These are phyloP conservation scores for Podila horticola DNA, from an alignment of 192 early-diverging fungal genomes.

Conservation along the genomic window DNA sequence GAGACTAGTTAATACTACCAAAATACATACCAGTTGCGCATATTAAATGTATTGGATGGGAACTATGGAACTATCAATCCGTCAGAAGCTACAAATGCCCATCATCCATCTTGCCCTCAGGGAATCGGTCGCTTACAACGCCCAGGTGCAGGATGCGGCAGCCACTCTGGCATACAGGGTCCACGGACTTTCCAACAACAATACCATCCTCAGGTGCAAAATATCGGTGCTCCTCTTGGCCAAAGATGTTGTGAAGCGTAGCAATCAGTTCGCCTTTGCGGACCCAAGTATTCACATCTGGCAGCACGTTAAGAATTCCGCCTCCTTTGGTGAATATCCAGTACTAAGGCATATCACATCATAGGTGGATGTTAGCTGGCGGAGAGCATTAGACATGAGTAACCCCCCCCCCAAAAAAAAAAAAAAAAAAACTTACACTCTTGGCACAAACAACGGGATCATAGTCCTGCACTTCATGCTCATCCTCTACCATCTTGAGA, in stretches of 20 bases:
- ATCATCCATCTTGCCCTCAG: conserved; percentile 63
- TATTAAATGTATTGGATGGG: background rate
- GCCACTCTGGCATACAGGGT: conserved; percentile 89
- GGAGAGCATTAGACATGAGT: background rate
- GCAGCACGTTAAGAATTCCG: conserved; percentile 88
- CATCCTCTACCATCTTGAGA: conserved; percentile 70
- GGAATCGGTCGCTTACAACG: conserved; percentile 67
- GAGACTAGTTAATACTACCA: too few relatives aligned
- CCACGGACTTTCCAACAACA: conserved; percentile 85
- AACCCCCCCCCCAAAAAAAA: background rate
- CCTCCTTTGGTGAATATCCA: conserved; percentile 92
- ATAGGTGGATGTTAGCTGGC: too few relatives aligned
- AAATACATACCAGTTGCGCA: background rate
- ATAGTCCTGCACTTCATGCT: conserved; percentile 62
- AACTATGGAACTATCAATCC: too few relatives aligned
- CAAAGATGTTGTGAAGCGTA: conserved; percentile 89
- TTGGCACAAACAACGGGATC: conserved; percentile 71
- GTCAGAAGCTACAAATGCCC: conserved; percentile 58
- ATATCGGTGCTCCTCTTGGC: conserved; percentile 85
- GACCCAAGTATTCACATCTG: conserved; percentile 83
- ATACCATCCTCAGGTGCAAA: conserved; percentile 84
- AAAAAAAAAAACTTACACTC: conserved; percentile 50
- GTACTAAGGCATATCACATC: conserved; percentile 21
- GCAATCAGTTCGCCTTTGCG: conserved; percentile 88
- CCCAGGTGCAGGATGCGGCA: conserved; percentile 90